A percentile compares a stretch with the other conserved stretches of the same genome.
phyloP scores from a whole-genome alignment of 2,329 filamentous ascomycete genomes.

The Cladophialophora immunda region DNA sequence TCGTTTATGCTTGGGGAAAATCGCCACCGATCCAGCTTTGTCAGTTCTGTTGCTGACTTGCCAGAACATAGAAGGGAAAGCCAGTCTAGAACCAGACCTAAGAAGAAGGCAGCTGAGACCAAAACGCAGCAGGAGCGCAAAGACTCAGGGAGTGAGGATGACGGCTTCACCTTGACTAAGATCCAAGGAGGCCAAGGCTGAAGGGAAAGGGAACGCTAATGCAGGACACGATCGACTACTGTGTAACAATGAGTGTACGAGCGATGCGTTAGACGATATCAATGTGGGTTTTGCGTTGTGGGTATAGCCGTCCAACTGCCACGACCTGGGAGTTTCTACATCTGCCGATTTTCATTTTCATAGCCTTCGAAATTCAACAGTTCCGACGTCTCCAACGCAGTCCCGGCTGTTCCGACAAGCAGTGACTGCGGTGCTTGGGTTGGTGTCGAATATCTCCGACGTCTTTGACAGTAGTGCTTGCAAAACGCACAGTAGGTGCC shows the following conservation, averaged over 20 bases:
- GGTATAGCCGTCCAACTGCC: not conserved
- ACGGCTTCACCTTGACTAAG: slow-evolving; percentile 52
- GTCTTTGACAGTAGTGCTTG: not conserved
- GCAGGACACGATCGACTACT: not conserved
- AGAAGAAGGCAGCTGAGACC: slow-evolving; percentile 39
- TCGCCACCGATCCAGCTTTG: slow-evolving; percentile 55
- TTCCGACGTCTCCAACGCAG: not conserved
- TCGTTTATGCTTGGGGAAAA: slow-evolving; percentile 61
- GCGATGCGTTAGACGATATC: not conserved
- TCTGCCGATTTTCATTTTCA: not conserved
- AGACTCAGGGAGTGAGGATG: slow-evolving; percentile 44
- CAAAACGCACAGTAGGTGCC: not conserved
- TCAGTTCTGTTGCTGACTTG: slow-evolving; percentile 54
- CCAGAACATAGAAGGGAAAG: slow-evolving; percentile 54
- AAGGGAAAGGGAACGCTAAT: slow-evolving; percentile 8
- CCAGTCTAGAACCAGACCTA: slow-evolving; percentile 45
- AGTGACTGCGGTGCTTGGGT: not conserved
- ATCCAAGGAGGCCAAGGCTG: slow-evolving; percentile 43
- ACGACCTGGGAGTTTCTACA: not conserved
- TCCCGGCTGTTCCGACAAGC: not conserved
- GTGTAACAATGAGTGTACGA: not conserved
- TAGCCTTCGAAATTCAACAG: not conserved
- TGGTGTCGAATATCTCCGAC: not conserved
- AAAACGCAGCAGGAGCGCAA: slow-evolving; percentile 43
- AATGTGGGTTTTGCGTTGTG: not conserved